phyloP scores from a whole-genome alignment of 139 green algal genomes.

The Coelastrella sp. region DNA sequence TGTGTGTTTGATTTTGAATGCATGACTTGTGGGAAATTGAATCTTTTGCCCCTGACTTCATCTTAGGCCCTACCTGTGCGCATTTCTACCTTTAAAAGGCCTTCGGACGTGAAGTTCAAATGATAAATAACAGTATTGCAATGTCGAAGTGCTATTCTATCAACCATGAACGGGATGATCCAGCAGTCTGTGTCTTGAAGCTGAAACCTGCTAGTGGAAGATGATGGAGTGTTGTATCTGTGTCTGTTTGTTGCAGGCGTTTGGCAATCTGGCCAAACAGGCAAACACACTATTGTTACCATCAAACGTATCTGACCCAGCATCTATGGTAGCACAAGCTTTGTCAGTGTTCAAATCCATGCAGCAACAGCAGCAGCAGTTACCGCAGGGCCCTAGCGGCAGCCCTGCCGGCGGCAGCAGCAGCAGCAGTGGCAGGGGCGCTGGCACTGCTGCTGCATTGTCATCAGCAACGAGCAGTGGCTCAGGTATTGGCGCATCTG shows the following conservation, averaged over 20 bases:
- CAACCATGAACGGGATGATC: too few species aligned
- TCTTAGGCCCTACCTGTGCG: too few species aligned
- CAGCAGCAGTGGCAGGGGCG: not conserved
- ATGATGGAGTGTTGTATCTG: too few species aligned
- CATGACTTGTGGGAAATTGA: not conserved
- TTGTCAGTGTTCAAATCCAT: conserved; percentile 73
- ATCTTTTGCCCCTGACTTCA: too few species aligned
- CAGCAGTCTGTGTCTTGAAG: too few species aligned
- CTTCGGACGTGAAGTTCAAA: too few species aligned
- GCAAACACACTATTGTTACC: conserved; percentile 94
- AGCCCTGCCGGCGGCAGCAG: not conserved
- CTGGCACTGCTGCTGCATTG: not conserved
- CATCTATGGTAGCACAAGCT: conserved; percentile 88
- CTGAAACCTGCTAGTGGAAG: too few species aligned
- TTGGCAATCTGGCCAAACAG: conserved; percentile 89
- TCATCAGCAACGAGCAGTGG: not conserved
- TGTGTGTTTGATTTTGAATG: not conserved
- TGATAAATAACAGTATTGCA: too few species aligned
- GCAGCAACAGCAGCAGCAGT: conserved; percentile 28
- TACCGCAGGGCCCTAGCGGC: not conserved
- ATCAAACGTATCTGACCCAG: conserved; percentile 74
- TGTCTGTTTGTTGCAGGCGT: conserved; percentile 70
- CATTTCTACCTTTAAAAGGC: too few species aligned
- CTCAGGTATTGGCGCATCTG: not conserved
- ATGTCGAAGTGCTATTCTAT: too few species aligned